Evolutionary conservation across 2,329 filamentous ascomycete genomes (phyloP).

Genomic region (Cercospora canescens): DNA sequence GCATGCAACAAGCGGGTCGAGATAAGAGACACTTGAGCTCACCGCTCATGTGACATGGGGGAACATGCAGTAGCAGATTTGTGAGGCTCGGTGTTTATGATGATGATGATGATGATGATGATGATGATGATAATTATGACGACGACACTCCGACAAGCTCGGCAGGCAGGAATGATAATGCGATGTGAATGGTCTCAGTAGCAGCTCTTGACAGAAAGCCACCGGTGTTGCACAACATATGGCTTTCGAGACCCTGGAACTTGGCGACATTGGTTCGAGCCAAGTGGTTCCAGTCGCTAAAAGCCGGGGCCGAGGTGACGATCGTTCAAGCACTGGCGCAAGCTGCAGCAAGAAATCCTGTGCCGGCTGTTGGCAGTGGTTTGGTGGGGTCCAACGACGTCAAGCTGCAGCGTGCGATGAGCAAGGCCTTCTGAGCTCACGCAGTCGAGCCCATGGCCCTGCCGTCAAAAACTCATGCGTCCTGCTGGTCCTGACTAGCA

Average conservation of each 20-base stretch:
- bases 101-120: not conserved
- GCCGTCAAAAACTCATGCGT: slow-evolving; percentile 5
- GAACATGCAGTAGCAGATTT: not conserved
- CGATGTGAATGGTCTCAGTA: not conserved
- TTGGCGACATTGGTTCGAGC: not conserved
- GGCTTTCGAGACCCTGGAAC: not conserved
- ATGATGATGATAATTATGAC: too few species aligned
- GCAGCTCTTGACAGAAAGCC: not conserved
- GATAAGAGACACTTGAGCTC: not conserved
- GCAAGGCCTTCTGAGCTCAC: not conserved
- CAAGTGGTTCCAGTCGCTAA: slow-evolving; percentile 9
- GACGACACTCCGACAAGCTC: not conserved
- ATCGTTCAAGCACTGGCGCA: not conserved
- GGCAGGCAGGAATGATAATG: not conserved
- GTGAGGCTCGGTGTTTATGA: not conserved
- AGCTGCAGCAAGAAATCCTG: not conserved
- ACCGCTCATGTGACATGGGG: slow-evolving; percentile 11
- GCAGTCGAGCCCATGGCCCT: slow-evolving; percentile 1
- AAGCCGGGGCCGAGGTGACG: slow-evolving; percentile 1
- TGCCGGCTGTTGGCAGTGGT: not conserved
- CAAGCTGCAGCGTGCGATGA: slow-evolving; percentile 10
- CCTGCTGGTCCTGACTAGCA: slow-evolving; percentile 13
- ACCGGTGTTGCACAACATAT: not conserved
- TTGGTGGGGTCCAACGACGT: slow-evolving; percentile 13
- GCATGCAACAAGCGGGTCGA: not conserved